phyloP scores from a whole-genome alignment of 352 stramenopile genomes.

The Globisporangium paddicum region DNA sequence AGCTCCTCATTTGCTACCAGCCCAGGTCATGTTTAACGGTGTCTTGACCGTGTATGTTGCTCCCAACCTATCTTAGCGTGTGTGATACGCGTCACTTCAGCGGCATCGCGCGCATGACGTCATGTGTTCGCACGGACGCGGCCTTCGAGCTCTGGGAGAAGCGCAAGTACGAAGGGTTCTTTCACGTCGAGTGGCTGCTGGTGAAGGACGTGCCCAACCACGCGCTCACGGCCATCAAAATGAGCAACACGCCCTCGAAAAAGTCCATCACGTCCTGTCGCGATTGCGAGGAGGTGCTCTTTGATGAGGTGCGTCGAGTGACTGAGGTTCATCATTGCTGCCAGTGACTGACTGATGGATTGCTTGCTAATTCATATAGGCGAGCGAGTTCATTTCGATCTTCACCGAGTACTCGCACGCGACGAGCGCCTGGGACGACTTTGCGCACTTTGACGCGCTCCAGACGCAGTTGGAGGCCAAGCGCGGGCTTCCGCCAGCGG shows the following conservation, averaged over 20 bases:
- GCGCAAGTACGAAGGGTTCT: conserved; percentile 76
- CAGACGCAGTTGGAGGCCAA: conserved; percentile 54
- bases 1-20: background rate
- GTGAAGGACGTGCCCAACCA: conserved; percentile 84
- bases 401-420: conserved; percentile 47
- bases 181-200: conserved; percentile 77
- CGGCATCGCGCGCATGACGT: conserved; percentile 78
- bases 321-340: background rate
- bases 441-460: conserved; percentile 50
- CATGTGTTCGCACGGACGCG: conserved; percentile 32
- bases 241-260: conserved; percentile 73
- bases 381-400: conserved; percentile 56
- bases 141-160: conserved; percentile 81
- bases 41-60: background rate
- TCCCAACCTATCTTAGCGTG: conserved; percentile 32
- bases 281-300: conserved; percentile 76
- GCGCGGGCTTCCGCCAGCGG: conserved; percentile 22
- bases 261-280: conserved; percentile 79
- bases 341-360: too few species aligned
- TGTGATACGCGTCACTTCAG: conserved; percentile 74
- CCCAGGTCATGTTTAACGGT: background rate
- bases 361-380: conserved; percentile 18
- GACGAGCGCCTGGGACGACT: conserved; percentile 81
- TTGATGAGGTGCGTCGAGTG: conserved; percentile 44
- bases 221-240: conserved; percentile 68